phyloP scores from a whole-genome alignment of 2,329 filamentous ascomycete genomes.

The Paraphaeosphaeria minitans region DNA sequence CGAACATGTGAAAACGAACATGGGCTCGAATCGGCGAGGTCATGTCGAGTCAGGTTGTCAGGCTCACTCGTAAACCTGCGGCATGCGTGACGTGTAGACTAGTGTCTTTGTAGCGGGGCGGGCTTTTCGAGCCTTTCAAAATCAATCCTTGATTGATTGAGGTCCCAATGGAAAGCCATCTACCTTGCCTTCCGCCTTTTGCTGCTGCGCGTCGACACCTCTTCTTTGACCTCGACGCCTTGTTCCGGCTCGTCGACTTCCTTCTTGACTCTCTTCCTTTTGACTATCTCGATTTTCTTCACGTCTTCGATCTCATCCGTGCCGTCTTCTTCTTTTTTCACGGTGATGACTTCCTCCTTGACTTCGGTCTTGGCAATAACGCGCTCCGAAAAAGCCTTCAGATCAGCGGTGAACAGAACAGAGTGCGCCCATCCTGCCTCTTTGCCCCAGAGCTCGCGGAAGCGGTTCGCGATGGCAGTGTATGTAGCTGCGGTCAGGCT shows the following conservation, averaged over 20 bases:
- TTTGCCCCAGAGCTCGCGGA: constrained; percentile 85
- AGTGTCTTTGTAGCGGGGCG: background rate
- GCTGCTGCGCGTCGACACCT: constrained; percentile 41
- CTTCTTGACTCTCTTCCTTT: constrained; percentile 29
- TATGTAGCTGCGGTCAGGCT: constrained; percentile 89
- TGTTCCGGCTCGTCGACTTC: constrained; percentile 49
- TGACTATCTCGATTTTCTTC: constrained; percentile 6
- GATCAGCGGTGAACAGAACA: constrained; percentile 91
- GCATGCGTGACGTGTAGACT: background rate
- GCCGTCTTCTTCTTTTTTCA: constrained; percentile 44
- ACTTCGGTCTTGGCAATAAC: constrained; percentile 57
- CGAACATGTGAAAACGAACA: background rate
- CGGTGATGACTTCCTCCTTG: constrained; percentile 49
- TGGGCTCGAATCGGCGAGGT: background rate
- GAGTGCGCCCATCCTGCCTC: constrained; percentile 98
- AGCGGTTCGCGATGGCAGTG: constrained; percentile 87
- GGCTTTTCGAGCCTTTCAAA: background rate
- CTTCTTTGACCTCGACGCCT: constrained; percentile 48
- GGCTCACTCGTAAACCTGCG: background rate
- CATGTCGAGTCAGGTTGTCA: background rate
- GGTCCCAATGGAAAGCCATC: background rate
- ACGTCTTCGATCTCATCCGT: constrained; percentile 18
- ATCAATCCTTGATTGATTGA: background rate
- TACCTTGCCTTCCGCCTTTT: constrained; percentile 27
- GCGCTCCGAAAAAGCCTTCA: constrained; percentile 79